A percentile compares a stretch with the other conserved stretches of the same genome.
These are phyloP conservation scores for Trichoderma sp. DNA, from an alignment of 2,329 filamentous ascomycete genomes.

Conservation along the genomic window DNA sequence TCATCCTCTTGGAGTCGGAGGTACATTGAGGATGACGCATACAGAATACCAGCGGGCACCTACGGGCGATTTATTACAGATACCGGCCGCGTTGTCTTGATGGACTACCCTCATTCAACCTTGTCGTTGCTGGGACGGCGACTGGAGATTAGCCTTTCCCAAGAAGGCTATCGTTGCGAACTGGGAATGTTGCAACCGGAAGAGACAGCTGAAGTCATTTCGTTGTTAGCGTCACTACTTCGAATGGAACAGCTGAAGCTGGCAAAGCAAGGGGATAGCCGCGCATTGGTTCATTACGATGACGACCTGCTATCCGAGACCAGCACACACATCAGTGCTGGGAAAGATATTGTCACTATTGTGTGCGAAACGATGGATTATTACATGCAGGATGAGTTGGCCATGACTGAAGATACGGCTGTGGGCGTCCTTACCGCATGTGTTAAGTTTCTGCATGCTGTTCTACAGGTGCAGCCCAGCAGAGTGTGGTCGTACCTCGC, in stretches of 20 bases:
- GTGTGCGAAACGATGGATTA: conserved; percentile 83
- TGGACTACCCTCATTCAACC: conserved; percentile 77
- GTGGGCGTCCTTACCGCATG: conserved; percentile 69
- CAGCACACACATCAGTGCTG: conserved; percentile 54
- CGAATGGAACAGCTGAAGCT: conserved; percentile 46
- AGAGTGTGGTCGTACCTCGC: conserved; percentile 88
- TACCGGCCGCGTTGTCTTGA: conserved; percentile 69
- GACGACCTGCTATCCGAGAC: conserved; percentile 53
- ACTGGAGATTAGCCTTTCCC: conserved; percentile 63
- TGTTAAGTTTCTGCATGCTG: conserved; percentile 72
- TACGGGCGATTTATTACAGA: conserved; percentile 74
- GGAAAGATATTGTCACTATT: conserved; percentile 74
- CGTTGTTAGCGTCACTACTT: conserved; percentile 70
- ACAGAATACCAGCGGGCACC: conserved; percentile 65
- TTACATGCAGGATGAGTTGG: conserved; percentile 56
- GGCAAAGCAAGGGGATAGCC: conserved; percentile 23
- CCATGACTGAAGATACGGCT: conserved; percentile 59
- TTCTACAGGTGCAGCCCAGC: conserved; percentile 73
- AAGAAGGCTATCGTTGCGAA: conserved; percentile 52
- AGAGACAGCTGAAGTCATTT: conserved; percentile 70
- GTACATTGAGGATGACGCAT: conserved; percentile 47
- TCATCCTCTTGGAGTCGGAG: conserved; percentile 45
- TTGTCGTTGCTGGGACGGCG: conserved; percentile 76
- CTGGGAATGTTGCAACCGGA: conserved; percentile 56
- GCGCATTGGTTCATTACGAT: conserved; percentile 36